Evolutionary conservation across 2,329 filamentous ascomycete genomes (phyloP), one percentile per base, ranked within the genome.

Genomic region (Penicillium sp.): DNA sequence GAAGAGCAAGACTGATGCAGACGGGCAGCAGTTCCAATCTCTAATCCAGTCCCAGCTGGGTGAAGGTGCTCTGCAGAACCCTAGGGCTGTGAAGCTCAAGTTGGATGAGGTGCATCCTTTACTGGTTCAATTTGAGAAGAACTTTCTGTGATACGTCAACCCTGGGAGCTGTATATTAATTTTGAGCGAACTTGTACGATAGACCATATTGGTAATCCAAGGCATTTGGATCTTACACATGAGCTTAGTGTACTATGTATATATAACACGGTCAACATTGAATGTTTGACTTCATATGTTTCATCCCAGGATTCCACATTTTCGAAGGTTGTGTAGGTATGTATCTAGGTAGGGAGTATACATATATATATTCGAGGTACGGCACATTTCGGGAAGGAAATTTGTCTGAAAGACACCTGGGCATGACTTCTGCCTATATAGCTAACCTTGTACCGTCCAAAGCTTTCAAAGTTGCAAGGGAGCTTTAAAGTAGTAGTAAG

Each of bases 1-100:
- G 47, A 73, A 78, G 56, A 76, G 78, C 63, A 77, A 76, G 53
- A 68, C 70, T 8, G 71, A 72, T 49, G 62, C 61, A 4, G 64
- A 60, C 37, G 64, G 64, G 2, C 57, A 67, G 53, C 66, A 61
- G 49, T 56, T 76, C 44, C 66, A 68, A 46, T 53, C 62, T 6
- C 50, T 74, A 47, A 52, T 76, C 49, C 60, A 61, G 31, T 52
- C 56, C 19, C 61, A 59, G 16, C 24, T 74, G 4, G 68, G 72
- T 0, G 65, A 63, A 16, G 52, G 66, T 16, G 67, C 68, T 7
- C 56, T 74, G 39, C 57, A 69, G 46, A 74, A 74, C 11, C 71
- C 70, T 14, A 69, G 72, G 22, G 70, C 72, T 4, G 64, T 77
- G 19, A 71, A 72, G 49, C 60, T 77, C 50, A 66, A 68, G 51